phyloP scores from a whole-genome alignment of 306 rosid genomes.

The Sicyos edulis region DNA sequence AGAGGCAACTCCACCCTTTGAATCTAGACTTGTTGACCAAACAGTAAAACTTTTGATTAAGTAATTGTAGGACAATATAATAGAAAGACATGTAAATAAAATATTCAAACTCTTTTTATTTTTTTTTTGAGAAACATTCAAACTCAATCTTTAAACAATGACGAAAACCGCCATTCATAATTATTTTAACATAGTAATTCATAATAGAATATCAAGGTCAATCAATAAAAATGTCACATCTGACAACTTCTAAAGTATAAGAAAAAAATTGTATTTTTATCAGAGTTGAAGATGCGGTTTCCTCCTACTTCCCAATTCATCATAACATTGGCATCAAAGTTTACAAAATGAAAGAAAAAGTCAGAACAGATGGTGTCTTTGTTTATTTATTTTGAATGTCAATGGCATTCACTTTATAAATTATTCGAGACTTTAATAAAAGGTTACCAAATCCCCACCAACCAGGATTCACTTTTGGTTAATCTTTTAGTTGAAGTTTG shows the following conservation, averaged over 20 bases:
- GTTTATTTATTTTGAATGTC: constrained; percentile 13
- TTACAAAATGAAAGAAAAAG: background rate
- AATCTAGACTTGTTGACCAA: too few species aligned
- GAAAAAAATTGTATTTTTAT: background rate
- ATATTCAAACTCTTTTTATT: too few species aligned
- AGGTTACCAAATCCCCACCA: constrained; percentile 4
- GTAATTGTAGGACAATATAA: too few species aligned
- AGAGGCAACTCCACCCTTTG: too few species aligned
- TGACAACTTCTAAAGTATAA: background rate
- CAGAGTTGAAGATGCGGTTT: background rate
- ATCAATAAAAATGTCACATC: constrained; percentile 2
- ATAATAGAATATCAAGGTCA: background rate
- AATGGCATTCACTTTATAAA: background rate
- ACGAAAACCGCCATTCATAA: too few species aligned
- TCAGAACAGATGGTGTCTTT: background rate
- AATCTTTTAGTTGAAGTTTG: constrained; percentile 5
- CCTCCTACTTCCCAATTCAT: background rate
- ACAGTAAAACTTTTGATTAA: too few species aligned
- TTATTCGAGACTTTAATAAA: background rate
- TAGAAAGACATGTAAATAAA: too few species aligned
- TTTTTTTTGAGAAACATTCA: background rate
- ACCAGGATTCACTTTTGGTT: constrained; percentile 10
- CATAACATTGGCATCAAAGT: background rate
- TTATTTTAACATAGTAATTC: too few species aligned
- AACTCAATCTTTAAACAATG: background rate